Percentiles rank a stretch among this genome's conserved stretches.
Conservation (phyloP, 2,329 filamentous ascomycete species). For the Diaporthe batatas region DNA sequence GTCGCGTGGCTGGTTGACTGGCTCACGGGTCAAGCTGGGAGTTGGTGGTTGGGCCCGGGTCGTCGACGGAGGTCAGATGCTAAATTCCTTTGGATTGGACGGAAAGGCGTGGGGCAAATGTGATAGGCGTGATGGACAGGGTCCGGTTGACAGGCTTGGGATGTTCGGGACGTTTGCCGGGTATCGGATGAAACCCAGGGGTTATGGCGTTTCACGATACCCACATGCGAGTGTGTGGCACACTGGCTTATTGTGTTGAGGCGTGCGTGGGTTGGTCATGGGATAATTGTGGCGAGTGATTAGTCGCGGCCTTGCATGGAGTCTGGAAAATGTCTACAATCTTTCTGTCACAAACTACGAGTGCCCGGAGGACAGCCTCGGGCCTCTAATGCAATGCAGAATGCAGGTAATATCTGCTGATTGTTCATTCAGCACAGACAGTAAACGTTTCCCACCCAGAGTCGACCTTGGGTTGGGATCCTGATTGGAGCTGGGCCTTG, state of each 20-base stretch:
- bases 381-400: neutral
- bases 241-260: conserved; percentile 22
- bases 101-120: conserved; percentile 2
- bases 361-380: neutral
- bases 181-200: conserved; percentile 35
- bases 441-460: conserved; percentile 1
- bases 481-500: neutral
- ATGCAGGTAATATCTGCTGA: neutral
- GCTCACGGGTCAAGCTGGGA: neutral
- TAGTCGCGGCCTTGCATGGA: conserved; percentile 18
- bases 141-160: conserved; percentile 30
- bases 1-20: neutral
- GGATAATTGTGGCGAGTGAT: conserved; percentile 15
- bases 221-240: conserved; percentile 35
- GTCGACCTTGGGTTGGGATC: neutral
- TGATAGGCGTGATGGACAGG: conserved; percentile 17
- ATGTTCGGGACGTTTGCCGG: conserved; percentile 35
- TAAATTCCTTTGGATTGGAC: neutral
- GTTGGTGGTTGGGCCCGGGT: conserved; percentile 10
- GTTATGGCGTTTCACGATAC: conserved; percentile 41
- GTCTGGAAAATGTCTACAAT: conserved; percentile 29
- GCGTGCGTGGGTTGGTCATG: conserved; percentile 25
- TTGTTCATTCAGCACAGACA: conserved; percentile 27
- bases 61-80: conserved; percentile 11
- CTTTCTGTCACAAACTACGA: conserved; percentile 21